Evolutionary conservation across 495 filamentous ascomycete genomes (phyloP).

Genomic region (Physcia stellaris): DNA sequence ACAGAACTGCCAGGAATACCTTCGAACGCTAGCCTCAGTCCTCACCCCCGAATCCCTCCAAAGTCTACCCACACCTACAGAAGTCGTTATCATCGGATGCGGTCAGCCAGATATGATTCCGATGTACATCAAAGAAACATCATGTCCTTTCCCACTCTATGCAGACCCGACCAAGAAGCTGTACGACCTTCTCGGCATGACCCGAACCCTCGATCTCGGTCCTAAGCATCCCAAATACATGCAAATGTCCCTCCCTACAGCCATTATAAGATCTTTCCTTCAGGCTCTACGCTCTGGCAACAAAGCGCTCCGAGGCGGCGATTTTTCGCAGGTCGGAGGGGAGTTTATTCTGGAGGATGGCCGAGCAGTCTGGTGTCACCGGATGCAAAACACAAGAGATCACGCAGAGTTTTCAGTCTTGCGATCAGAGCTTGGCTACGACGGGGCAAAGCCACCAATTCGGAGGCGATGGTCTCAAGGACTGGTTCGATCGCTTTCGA

Average conservation of each 20-base stretch:
- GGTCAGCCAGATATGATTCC: slow-evolving; percentile 61
- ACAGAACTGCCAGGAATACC: slow-evolving; percentile 62
- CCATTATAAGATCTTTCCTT: slow-evolving; percentile 34
- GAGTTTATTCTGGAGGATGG: slow-evolving; percentile 74
- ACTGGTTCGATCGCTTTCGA: not conserved
- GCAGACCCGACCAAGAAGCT: slow-evolving; percentile 58
- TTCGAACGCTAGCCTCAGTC: slow-evolving; percentile 46
- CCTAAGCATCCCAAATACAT: slow-evolving; percentile 50
- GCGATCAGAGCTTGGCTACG: slow-evolving; percentile 45
- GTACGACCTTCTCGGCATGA: slow-evolving; percentile 63
- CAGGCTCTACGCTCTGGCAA: slow-evolving; percentile 38
- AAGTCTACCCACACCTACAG: slow-evolving; percentile 40
- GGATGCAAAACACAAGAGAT: slow-evolving; percentile 69
- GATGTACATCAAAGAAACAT: slow-evolving; percentile 47
- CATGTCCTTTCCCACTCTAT: slow-evolving; percentile 69
- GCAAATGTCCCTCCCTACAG: slow-evolving; percentile 30
- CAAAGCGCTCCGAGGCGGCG: slow-evolving; percentile 50
- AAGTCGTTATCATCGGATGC: slow-evolving; percentile 64
- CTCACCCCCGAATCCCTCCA: slow-evolving; percentile 37
- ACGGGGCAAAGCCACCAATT: slow-evolving; percentile 17
- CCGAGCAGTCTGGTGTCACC: slow-evolving; percentile 62
- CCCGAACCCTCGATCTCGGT: slow-evolving; percentile 46
- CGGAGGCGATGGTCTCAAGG: slow-evolving; percentile 3
- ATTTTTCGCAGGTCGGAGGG: slow-evolving; percentile 60
- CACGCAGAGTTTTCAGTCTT: slow-evolving; percentile 58